Evolutionary conservation across 2,329 filamentous ascomycete species (phyloP).

Genomic region (Exophiala oligosperma): DNA sequence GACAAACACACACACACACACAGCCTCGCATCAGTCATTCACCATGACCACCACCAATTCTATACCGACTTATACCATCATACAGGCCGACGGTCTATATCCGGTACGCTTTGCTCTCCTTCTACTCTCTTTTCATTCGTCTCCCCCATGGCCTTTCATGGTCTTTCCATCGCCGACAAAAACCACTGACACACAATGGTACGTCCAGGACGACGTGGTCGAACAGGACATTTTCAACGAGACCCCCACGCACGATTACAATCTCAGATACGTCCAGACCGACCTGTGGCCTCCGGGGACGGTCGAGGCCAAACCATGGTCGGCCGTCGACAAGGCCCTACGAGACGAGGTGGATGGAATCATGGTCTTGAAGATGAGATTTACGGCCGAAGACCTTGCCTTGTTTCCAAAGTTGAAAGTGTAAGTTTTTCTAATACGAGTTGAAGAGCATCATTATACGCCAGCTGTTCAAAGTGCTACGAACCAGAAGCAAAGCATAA

Average conservation of each 20-base stretch:
- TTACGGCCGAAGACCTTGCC: constrained; percentile 19
- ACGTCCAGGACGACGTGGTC: constrained; percentile 21
- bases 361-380: constrained; percentile 27
- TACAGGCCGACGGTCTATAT: constrained; percentile 28
- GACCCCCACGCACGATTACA: constrained; percentile 15
- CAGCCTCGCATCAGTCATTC: background rate
- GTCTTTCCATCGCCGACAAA: background rate
- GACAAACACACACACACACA: background rate
- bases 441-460: too few species aligned
- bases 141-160: background rate
- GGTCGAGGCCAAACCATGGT: constrained; percentile 20
- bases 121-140: background rate
- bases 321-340: constrained; percentile 18
- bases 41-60: background rate
- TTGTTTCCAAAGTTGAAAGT: constrained; percentile 27
- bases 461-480: too few species aligned
- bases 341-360: constrained; percentile 27
- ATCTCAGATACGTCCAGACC: constrained; percentile 21
- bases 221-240: constrained; percentile 27
- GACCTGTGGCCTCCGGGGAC: constrained; percentile 22
- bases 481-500: too few species aligned
- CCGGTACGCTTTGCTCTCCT: constrained; percentile 11
- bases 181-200: background rate
- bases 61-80: constrained; percentile 23
- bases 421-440: constrained; percentile 1